These are phyloP conservation scores for Trypanosoma melophagium DNA, from an alignment of 208 protist species.

Conservation along the genomic window DNA sequence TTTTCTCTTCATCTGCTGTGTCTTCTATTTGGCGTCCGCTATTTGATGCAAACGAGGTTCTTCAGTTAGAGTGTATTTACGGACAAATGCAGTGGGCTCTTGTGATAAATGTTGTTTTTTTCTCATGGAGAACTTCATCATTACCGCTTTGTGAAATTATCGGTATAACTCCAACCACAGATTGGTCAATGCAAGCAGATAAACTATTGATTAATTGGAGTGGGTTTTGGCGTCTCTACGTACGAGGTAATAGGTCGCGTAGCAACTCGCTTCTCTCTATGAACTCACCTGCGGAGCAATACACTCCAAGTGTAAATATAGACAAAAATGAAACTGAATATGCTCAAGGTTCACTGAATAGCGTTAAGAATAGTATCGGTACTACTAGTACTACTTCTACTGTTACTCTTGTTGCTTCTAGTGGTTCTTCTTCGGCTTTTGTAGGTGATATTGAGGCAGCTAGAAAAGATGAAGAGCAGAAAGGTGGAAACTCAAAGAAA, in stretches of 20 bases:
- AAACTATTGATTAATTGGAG: slow-evolving; percentile 40
- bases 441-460: too few species aligned
- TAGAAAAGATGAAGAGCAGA: too few species aligned
- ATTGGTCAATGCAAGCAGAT: slow-evolving; percentile 50
- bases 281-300: slow-evolving; percentile 13
- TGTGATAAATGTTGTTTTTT: slow-evolving; percentile 37
- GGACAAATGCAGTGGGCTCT: slow-evolving; percentile 27
- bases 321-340: too few species aligned
- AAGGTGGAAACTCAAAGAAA: too few species aligned
- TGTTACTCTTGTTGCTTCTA: too few species aligned
- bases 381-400: too few species aligned
- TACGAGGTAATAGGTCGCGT: neutral
- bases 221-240: slow-evolving; percentile 38
- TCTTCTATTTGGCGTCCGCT: neutral
- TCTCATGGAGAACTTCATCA: slow-evolving; percentile 16
- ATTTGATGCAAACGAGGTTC: slow-evolving; percentile 33
- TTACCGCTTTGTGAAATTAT: slow-evolving; percentile 43
- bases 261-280: slow-evolving; percentile 13
- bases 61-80: slow-evolving; percentile 44
- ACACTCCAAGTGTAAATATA: too few species aligned
- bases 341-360: too few species aligned
- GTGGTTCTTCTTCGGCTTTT: too few species aligned
- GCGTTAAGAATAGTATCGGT: too few species aligned
- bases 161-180: slow-evolving; percentile 41
- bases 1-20: neutral